Evolutionary conservation across 2,329 filamentous ascomycete genomes (phyloP).

Genomic region (Seiridium unicorne): DNA sequence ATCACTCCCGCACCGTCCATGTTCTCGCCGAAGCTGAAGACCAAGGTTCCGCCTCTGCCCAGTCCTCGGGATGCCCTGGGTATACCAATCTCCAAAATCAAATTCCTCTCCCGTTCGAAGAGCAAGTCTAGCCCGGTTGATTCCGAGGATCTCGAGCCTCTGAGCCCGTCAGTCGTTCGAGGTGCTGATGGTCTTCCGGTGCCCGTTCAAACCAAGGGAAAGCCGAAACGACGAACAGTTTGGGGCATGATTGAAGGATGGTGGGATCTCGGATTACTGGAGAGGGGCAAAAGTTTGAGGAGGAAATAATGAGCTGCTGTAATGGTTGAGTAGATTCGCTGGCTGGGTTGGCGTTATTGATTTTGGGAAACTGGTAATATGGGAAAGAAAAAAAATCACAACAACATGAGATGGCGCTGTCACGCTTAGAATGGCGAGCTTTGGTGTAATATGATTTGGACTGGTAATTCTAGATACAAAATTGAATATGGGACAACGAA

Average conservation of each 20-base stretch:
- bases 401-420: neutral
- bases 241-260: constrained; percentile 49
- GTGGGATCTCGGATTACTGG: constrained; percentile 53
- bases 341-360: neutral
- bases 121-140: constrained; percentile 14
- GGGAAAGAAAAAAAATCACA: neutral
- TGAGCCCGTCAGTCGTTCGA: constrained; percentile 17
- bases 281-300: constrained; percentile 35
- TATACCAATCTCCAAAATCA: constrained; percentile 19
- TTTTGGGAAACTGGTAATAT: neutral
- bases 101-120: constrained; percentile 13
- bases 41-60: constrained; percentile 14
- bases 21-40: constrained; percentile 10
- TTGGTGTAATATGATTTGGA: neutral
- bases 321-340: neutral
- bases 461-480: neutral
- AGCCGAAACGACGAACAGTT: constrained; percentile 44
- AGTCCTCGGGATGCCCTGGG: constrained; percentile 27
- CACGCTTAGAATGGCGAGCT: neutral
- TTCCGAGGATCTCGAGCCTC: constrained; percentile 19
- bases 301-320: constrained; percentile 7
- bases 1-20: constrained; percentile 19
- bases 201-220: constrained; percentile 14
- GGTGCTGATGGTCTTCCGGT: constrained; percentile 4
- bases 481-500: neutral